These are phyloP conservation scores for Alternaria arborescens DNA, from an alignment of 2,329 filamentous ascomycete species.

Conservation along the genomic window DNA sequence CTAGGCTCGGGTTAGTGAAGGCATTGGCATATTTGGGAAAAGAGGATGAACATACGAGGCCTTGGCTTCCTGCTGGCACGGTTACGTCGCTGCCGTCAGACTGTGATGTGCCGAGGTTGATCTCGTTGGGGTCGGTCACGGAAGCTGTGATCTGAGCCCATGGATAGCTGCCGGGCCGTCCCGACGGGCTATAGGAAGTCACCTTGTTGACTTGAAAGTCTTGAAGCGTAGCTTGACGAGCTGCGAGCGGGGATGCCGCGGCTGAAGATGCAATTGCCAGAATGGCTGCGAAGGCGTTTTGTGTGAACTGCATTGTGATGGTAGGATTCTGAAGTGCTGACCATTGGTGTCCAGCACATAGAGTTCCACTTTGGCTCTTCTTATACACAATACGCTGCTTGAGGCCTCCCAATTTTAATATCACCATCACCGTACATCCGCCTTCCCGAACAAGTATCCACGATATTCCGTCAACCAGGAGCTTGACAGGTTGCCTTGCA, in stretches of 20 bases:
- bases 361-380: background rate
- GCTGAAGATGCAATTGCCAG: constrained; percentile 18
- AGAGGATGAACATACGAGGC: constrained; percentile 9
- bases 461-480: background rate
- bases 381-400: background rate
- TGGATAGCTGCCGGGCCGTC: constrained; percentile 30
- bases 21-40: background rate
- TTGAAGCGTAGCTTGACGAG: constrained; percentile 23
- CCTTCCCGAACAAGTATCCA: background rate
- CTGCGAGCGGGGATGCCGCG: constrained; percentile 19
- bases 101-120: constrained; percentile 20
- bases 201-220: constrained; percentile 31
- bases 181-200: constrained; percentile 15
- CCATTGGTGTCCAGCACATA: background rate
- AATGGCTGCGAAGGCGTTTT: constrained; percentile 13
- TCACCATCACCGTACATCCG: background rate
- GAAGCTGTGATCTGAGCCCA: constrained; percentile 34
- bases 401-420: constrained; percentile 4
- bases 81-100: constrained; percentile 17
- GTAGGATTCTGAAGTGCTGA: background rate
- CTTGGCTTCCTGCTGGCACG: constrained; percentile 28
- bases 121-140: constrained; percentile 40
- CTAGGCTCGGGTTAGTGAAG: constrained; percentile 1
- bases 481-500: constrained; percentile 1
- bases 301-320: constrained; percentile 23